These are phyloP conservation scores for Leccinum fuscescens DNA, from an alignment of 1,284 basidiomycete species.

Conservation along the genomic window DNA sequence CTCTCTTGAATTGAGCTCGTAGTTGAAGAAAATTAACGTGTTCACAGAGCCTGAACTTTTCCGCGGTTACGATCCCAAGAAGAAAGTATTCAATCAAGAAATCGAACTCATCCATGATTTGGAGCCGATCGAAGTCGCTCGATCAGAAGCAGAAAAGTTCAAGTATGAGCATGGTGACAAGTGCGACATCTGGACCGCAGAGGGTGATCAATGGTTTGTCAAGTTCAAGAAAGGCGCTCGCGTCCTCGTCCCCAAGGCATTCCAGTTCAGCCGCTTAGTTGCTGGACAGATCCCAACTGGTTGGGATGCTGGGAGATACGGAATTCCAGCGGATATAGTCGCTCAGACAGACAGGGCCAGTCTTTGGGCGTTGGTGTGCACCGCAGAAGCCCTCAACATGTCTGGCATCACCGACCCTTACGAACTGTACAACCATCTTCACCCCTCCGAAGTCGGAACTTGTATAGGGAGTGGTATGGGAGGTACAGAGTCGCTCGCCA, in stretches of 20 bases:
- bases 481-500: constrained; percentile 82
- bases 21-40: constrained; percentile 6
- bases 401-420: constrained; percentile 98
- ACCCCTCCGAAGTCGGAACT: constrained; percentile 94
- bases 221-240: constrained; percentile 99
- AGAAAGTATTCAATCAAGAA: constrained; percentile 97
- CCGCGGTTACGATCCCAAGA: constrained; percentile 95
- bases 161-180: constrained; percentile 96
- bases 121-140: constrained; percentile 91
- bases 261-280: constrained; percentile 92
- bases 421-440: constrained; percentile 94
- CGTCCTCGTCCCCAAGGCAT: constrained; percentile 91
- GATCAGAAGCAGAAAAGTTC: constrained; percentile 92
- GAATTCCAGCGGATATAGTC: constrained; percentile 97
- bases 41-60: constrained; percentile 90
- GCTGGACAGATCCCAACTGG: constrained; percentile 97
- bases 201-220: constrained; percentile 92
- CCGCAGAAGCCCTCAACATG: constrained; percentile 93
- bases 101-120: constrained; percentile 96
- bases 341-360: constrained; percentile 93
- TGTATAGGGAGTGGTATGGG: constrained; percentile 97
- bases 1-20: neutral
- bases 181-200: constrained; percentile 90
- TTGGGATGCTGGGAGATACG: constrained; percentile 94
- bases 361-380: constrained; percentile 94